Percentiles rank a stretch among this genome's conserved stretches.
Evolutionary conservation across 495 filamentous ascomycete genomes (phyloP).

Genomic region (Podospora pseudoanserina): DNA sequence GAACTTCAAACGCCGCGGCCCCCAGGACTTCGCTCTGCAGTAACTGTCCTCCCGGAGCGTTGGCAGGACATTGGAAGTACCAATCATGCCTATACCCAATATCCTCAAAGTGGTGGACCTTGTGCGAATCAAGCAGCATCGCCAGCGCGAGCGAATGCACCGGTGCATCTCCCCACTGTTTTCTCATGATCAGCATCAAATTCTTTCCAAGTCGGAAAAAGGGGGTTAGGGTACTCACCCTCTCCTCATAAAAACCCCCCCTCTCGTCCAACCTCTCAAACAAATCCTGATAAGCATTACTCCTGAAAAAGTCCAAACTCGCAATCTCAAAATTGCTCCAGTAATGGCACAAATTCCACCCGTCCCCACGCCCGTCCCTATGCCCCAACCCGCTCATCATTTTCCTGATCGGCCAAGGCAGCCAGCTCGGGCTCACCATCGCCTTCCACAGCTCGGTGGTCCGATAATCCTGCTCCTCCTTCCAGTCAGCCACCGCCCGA

Average conservation of each 20-base stretch:
- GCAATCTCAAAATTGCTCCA: constrained; percentile 60
- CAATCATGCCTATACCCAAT: constrained; percentile 52
- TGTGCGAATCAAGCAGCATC: constrained; percentile 46
- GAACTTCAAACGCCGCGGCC: constrained; percentile 23
- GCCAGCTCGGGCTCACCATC: constrained; percentile 37
- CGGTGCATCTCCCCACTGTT: constrained; percentile 54
- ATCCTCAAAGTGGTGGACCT: constrained; percentile 53
- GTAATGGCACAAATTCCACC: constrained; percentile 55
- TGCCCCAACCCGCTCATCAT: constrained; percentile 38
- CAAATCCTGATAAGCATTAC: constrained; percentile 46
- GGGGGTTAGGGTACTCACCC: constrained; percentile 28
- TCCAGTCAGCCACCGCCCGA: constrained; percentile 43
- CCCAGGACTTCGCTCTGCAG: constrained; percentile 33
- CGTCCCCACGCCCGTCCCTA: constrained; percentile 35
- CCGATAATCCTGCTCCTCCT: constrained; percentile 32
- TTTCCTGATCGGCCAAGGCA: constrained; percentile 39
- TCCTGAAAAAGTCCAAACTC: constrained; percentile 51
- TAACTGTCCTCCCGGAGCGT: constrained; percentile 41
- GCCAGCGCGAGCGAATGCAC: constrained; percentile 51
- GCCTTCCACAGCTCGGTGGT: constrained; percentile 40
- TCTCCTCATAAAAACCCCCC: constrained; percentile 54
- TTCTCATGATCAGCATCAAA: neutral
- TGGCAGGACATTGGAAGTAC: constrained; percentile 46
- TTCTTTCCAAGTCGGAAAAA: neutral
- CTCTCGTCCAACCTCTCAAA: constrained; percentile 45